Percentiles rank a stretch among this genome's conserved stretches.
phyloP scores from a whole-genome alignment of 345 rosid genomes.

The Brassica incana region DNA sequence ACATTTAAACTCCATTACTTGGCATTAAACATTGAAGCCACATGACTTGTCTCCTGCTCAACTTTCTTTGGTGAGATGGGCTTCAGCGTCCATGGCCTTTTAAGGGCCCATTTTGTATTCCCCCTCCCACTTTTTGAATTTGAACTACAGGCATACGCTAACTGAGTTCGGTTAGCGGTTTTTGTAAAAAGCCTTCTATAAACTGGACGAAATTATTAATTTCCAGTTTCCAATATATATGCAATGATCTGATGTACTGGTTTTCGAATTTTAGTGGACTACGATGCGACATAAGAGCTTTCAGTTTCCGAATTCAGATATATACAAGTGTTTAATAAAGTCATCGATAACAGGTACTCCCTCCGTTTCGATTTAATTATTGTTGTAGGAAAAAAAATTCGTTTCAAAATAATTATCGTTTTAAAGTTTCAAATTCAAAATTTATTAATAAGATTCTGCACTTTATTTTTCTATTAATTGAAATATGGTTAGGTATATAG shows the following conservation, averaged over 20 bases:
- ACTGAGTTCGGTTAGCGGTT: not conserved
- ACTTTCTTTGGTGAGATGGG: not conserved
- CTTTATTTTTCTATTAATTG: too few relatives aligned
- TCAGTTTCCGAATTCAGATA: not conserved
- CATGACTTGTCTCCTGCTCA: conserved; percentile 27
- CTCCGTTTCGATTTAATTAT: too few relatives aligned
- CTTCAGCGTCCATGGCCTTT: conserved; percentile 17
- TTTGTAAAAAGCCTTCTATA: not conserved
- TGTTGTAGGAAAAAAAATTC: too few relatives aligned
- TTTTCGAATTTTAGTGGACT: not conserved
- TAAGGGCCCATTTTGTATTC: not conserved
- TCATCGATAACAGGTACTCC: not conserved
- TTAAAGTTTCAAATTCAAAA: too few relatives aligned
- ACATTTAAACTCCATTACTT: conserved; percentile 3
- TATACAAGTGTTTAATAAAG: not conserved
- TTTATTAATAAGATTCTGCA: too few relatives aligned
- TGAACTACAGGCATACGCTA: not conserved
- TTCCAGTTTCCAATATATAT: not conserved
- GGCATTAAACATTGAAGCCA: conserved; percentile 17
- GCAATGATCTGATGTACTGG: not conserved
- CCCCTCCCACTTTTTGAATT: not conserved
- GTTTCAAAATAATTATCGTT: too few relatives aligned
- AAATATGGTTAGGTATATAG: too few relatives aligned
- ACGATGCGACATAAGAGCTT: not conserved
- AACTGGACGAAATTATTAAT: not conserved